Evolutionary conservation across 2,329 filamentous ascomycete species (phyloP), one percentile per base, ranked within the genome.

Genomic region (Annulohypoxylon truncatum): DNA sequence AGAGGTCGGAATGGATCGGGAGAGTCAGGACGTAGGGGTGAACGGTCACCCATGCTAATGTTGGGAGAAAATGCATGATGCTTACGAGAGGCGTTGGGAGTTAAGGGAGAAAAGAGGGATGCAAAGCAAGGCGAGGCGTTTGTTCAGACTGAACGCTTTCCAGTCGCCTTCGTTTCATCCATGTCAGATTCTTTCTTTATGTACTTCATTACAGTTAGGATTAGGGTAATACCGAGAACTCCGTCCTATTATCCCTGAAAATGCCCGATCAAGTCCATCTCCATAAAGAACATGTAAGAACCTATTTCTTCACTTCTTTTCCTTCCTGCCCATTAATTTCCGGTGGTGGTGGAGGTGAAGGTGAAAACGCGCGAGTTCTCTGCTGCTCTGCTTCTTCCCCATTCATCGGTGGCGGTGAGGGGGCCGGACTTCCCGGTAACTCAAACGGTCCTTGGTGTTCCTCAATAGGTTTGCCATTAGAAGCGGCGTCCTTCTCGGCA

Each of bases 391-490:
- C 52, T 53, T 71, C 64, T n/a, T 69, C 64, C 8, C 40, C 38
- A 13, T 52, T 71, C 58, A 69, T 59, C 9, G 58, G 68, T 28
- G 66, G 52, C 6, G 71, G 69, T 10, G 72, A 67, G 22, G 60
- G 48, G 35, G 69, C 66, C 3, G 77, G 79, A 6, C 77, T 78
- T 20, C 81, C 84, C 57, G 83, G 80, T 35, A 87, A 70, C 73
- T 86, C 85, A 52, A 79, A 81, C 18, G 78, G 51, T 10, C 61
- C 66, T 35, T 52, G 20, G 6, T 58, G 31, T 7, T 66, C 62
- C 47, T 61, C 29, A 15, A 35, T 38, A 8, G 44, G n/a, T 31
- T 44, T 69, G 53, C 59, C 50, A 22, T 33, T 50, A 3, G 2
- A 2, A 0, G 28, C 3, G 7, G 20, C 10, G 7, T 31, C 35